Conservation (phyloP, 2,329 filamentous ascomycete species). For the Alternaria metachromatica region DNA sequence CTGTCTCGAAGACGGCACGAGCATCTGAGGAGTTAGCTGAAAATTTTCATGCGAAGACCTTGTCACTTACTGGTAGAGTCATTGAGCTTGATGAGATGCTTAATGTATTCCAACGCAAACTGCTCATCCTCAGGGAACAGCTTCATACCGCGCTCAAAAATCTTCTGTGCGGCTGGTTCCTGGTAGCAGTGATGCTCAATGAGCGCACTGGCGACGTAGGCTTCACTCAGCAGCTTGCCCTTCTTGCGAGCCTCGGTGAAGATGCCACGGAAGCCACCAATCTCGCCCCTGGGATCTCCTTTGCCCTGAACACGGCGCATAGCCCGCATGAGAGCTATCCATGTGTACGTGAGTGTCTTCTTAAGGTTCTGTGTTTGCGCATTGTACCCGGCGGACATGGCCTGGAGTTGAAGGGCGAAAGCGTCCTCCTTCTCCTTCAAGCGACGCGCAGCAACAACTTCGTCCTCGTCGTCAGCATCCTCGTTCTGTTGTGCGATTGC, state of each 20-base stretch:
- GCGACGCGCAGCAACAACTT: constrained; percentile 47
- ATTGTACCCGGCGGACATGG: constrained; percentile 69
- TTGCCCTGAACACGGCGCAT: constrained; percentile 94
- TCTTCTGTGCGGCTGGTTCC: constrained; percentile 88
- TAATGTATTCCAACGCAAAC: constrained; percentile 94
- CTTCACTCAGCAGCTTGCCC: constrained; percentile 89
- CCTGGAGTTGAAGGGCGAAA: constrained; percentile 62
- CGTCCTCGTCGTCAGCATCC: constrained; percentile 63
- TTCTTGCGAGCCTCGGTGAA: constrained; percentile 88
- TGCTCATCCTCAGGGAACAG: constrained; percentile 92
- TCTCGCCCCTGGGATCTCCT: constrained; percentile 65
- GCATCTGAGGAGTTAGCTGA: constrained; percentile 67
- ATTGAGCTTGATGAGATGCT: constrained; percentile 89
- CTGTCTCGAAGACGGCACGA: constrained; percentile 93
- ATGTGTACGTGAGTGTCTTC: constrained; percentile 86
- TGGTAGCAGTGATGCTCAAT: constrained; percentile 97
- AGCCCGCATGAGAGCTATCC: constrained; percentile 92
- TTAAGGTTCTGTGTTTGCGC: constrained; percentile 78
- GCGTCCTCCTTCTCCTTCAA: constrained; percentile 58
- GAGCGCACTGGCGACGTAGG: constrained; percentile 90
- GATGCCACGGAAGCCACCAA: constrained; percentile 79
- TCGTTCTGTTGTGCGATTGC: constrained; percentile 49
- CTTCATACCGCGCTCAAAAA: constrained; percentile 92
- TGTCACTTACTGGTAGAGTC: constrained; percentile 82
- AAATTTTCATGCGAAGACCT: background rate